A percentile compares a stretch with the other conserved stretches of the same genome.
Evolutionary conservation across 306 rosid species (phyloP).

Genomic region (Prunus mume): DNA sequence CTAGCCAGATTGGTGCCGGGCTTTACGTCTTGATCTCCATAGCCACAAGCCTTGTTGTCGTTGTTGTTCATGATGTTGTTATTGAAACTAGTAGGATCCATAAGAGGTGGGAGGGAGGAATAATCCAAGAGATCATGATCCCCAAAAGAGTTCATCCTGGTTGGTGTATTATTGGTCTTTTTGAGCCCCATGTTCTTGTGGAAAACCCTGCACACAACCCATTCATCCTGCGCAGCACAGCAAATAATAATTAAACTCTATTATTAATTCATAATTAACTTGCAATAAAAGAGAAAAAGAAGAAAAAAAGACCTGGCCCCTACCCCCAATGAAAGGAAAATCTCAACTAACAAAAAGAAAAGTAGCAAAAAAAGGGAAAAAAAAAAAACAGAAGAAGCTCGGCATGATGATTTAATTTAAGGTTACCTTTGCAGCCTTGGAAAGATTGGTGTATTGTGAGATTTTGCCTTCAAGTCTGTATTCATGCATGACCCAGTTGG

Average conservation of each 20-base stretch:
- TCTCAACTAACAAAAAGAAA: conserved; percentile 36
- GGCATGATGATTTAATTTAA: conserved; percentile 11
- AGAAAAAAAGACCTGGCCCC: conserved; percentile 3
- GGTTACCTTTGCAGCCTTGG: conserved; percentile 51
- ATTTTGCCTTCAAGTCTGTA: conserved; percentile 74
- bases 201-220: conserved; percentile 83
- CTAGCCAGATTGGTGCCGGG: background rate
- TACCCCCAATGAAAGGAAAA: conserved; percentile 43
- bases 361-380: conserved; percentile 15
- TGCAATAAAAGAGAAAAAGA: conserved; percentile 13
- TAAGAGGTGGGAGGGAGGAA: conserved; percentile 76
- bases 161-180: conserved; percentile 20
- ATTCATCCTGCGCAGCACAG: conserved; percentile 60
- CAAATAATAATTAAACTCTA: background rate
- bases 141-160: conserved; percentile 50
- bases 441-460: conserved; percentile 31
- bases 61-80: background rate
- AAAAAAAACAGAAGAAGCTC: conserved; percentile 16
- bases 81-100: conserved; percentile 36
- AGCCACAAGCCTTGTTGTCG: background rate
- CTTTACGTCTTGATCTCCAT: conserved; percentile 17
- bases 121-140: conserved; percentile 41
- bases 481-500: conserved; percentile 98
- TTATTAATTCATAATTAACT: conserved; percentile 1
- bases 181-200: conserved; percentile 64